Evolutionary conservation across 805 yeast genomes (phyloP).

Genomic region (Ogataea thermomethanolica): DNA sequence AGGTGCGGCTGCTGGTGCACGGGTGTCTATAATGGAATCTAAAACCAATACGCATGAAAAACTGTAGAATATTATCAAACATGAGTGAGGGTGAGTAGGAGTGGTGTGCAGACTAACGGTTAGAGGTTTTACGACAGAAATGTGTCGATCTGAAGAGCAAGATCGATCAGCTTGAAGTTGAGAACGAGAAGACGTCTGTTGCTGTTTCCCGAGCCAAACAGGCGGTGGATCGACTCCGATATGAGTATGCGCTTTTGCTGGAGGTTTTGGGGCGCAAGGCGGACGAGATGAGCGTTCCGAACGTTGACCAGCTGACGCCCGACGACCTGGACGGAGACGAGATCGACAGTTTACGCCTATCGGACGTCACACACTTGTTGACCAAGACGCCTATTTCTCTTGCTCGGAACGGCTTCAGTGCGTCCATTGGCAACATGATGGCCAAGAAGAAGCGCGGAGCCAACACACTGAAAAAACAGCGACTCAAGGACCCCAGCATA

Average conservation of each 20-base stretch:
- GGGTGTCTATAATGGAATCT: conserved; percentile 1
- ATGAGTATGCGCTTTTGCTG: conserved; percentile 76
- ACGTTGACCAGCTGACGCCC: conserved; percentile 21
- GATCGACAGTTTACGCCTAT: conserved; percentile 25
- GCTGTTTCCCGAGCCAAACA: conserved; percentile 75
- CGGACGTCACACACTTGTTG: conserved; percentile 28
- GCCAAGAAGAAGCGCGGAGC: conserved; percentile 32
- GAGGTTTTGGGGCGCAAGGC: conserved; percentile 72
- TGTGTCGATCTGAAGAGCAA: conserved; percentile 69
- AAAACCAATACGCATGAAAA: neutral
- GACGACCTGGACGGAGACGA: conserved; percentile 28
- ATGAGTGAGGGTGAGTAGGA: conserved; percentile 18
- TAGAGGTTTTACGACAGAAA: conserved; percentile 47
- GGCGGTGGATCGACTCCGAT: conserved; percentile 70
- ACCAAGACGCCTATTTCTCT: conserved; percentile 26
- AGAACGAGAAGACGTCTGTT: conserved; percentile 71
- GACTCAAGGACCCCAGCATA: conserved; percentile 70
- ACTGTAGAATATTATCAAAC: neutral
- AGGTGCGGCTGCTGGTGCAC: conserved; percentile 2
- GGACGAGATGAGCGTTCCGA: conserved; percentile 23
- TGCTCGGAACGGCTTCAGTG: conserved; percentile 18
- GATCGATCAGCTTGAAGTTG: conserved; percentile 67
- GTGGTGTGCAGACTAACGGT: conserved; percentile 1
- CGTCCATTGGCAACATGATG: conserved; percentile 13
- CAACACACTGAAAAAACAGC: conserved; percentile 28